A percentile compares a stretch with the other conserved stretches of the same genome.
These are phyloP conservation scores for Agaricales sp. DNA, from an alignment of 1,284 basidiomycete genomes.

Conservation along the genomic window DNA sequence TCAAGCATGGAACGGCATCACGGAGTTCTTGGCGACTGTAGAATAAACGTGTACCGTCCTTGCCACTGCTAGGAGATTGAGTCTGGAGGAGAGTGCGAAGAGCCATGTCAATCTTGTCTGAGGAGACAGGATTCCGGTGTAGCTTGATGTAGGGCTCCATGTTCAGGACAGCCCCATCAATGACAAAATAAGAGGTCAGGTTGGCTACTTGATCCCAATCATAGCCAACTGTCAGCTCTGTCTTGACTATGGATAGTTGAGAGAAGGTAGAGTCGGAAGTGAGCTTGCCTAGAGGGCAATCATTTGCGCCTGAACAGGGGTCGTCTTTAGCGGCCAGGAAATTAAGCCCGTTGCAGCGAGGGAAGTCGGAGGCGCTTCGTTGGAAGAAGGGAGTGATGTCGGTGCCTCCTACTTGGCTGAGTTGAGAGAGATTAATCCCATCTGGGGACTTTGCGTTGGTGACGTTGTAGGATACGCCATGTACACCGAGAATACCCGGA, in stretches of 20 bases:
- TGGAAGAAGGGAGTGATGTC: constrained; percentile 86
- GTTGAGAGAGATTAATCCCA: constrained; percentile 45
- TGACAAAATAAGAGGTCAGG: constrained; percentile 68
- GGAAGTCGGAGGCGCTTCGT: constrained; percentile 54
- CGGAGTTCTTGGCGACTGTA: constrained; percentile 59
- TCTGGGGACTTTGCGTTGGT: constrained; percentile 41
- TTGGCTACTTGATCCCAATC: constrained; percentile 77
- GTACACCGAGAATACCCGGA: constrained; percentile 60
- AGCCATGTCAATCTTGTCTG: constrained; percentile 76
- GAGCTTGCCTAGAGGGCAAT: constrained; percentile 56
- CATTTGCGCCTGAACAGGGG: constrained; percentile 50
- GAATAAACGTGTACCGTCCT: constrained; percentile 86
- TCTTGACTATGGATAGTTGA: constrained; percentile 53
- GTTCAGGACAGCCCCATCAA: constrained; percentile 94
- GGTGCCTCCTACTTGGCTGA: constrained; percentile 63
- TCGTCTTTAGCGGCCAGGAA: constrained; percentile 65
- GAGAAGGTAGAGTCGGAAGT: constrained; percentile 47
- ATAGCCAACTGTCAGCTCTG: constrained; percentile 67
- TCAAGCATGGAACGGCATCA: constrained; percentile 69
- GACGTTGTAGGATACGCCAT: constrained; percentile 74
- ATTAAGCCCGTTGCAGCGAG: constrained; percentile 48
- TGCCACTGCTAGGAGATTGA: constrained; percentile 49
- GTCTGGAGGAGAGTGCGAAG: constrained; percentile 66
- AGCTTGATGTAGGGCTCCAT: constrained; percentile 78
- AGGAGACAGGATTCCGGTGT: constrained; percentile 57